Conservation (phyloP, 768 basidiomycete species). For the Boletus reticuloceps region DNA sequence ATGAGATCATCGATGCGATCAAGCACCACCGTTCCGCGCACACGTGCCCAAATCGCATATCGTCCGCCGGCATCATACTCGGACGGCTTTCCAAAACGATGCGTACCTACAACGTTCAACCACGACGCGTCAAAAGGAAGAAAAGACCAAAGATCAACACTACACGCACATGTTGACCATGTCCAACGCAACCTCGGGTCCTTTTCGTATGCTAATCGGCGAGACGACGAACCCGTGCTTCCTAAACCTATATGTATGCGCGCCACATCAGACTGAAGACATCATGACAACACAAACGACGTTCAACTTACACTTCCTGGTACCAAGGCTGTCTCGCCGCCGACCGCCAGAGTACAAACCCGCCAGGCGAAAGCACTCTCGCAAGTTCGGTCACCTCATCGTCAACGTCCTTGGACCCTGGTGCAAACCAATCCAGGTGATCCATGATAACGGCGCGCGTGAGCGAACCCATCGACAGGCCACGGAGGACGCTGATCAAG, state of each 20-base stretch:
- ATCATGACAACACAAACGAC: no score
- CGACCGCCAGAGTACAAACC: conserved; percentile 64
- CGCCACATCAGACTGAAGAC: no score
- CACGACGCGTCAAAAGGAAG: neutral
- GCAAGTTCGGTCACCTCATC: conserved; percentile 54
- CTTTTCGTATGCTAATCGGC: conserved; percentile 51
- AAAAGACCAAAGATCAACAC: neutral
- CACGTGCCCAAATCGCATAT: no score
- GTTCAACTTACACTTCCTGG: conserved; percentile 40
- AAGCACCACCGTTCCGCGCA: no score
- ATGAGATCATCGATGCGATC: no score
- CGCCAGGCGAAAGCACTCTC: conserved; percentile 55
- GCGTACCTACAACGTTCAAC: conserved; percentile 24
- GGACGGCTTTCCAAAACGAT: conserved; percentile 31
- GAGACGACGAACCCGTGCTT: conserved; percentile 52
- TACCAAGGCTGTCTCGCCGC: conserved; percentile 69
- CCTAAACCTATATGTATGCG: conserved; percentile 39
- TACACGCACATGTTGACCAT: conserved; percentile 63
- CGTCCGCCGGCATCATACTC: conserved; percentile 7
- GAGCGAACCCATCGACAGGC: conserved; percentile 45
- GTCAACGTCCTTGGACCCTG: conserved; percentile 45
- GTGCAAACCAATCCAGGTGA: conserved; percentile 59
- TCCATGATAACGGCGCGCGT: conserved; percentile 73
- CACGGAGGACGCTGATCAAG: conserved; percentile 39
- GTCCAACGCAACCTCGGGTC: conserved; percentile 51